Percentiles rank a stretch among this genome's conserved stretches.
Conservation (phyloP, 208 protist species). For the Crithidia sp. region DNA sequence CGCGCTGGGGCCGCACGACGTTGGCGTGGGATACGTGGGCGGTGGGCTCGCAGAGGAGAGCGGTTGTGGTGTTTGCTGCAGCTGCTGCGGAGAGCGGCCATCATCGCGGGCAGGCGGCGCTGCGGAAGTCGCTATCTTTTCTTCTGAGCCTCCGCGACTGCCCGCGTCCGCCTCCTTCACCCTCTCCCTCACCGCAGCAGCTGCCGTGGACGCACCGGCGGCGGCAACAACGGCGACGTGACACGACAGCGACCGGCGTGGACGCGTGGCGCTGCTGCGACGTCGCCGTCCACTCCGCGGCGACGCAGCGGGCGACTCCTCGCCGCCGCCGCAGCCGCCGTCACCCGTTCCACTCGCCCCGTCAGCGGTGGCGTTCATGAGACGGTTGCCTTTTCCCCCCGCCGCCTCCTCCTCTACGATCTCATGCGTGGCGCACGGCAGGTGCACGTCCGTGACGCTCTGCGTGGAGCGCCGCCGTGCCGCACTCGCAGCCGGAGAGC, state of each 20-base stretch:
- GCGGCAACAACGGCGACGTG: background rate
- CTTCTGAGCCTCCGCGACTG: no score
- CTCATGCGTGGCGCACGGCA: conserved; percentile 28
- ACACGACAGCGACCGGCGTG: background rate
- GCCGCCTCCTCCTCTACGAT: conserved; percentile 29
- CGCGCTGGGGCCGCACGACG: background rate
- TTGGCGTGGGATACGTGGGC: background rate
- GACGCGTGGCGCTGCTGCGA: conserved; percentile 1
- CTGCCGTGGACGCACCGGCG: background rate
- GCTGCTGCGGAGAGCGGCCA: no score
- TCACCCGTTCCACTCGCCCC: no score
- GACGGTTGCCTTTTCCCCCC: no score
- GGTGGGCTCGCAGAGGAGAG: background rate
- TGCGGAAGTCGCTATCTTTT: no score
- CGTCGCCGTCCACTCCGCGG: background rate
- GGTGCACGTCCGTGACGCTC: conserved; percentile 19
- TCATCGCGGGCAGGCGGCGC: no score
- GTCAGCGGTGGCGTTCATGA: no score
- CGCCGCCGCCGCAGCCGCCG: background rate
- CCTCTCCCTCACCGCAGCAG: background rate
- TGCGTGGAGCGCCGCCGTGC: conserved; percentile 33
- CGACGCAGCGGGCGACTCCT: background rate
- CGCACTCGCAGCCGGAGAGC: conserved; percentile 1
- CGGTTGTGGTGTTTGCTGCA: no score
- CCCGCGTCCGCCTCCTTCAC: background rate